Evolutionary conservation across 192 early-diverging fungal genomes (phyloP).

Genomic region (Coemansia sp.): DNA sequence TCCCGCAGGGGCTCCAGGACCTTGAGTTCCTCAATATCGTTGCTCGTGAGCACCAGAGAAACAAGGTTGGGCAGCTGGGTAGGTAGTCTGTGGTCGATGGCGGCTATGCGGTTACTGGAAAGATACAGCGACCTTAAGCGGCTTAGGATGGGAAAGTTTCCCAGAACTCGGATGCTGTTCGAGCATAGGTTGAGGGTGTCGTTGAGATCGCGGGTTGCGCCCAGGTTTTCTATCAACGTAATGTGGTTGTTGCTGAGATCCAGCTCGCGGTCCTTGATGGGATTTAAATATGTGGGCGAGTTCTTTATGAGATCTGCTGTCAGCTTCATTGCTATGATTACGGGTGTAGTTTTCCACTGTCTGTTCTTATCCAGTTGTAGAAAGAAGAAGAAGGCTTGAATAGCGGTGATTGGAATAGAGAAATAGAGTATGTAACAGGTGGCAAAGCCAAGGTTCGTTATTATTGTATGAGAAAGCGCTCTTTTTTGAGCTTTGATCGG

Average conservation of each 20-base stretch:
- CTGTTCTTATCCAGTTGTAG: not conserved
- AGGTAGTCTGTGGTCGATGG: constrained; percentile 69
- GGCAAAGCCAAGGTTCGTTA: not conserved
- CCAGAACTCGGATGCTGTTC: constrained; percentile 83
- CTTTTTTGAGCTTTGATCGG: no score
- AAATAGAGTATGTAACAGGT: not conserved
- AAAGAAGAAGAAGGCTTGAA: no score
- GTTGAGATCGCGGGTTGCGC: constrained; percentile 90
- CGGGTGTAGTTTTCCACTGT: not conserved
- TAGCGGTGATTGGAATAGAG: not conserved
- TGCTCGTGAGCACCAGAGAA: constrained; percentile 85
- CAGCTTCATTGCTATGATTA: constrained; percentile 62
- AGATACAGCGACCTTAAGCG: constrained; percentile 76
- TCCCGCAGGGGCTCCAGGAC: constrained; percentile 76
- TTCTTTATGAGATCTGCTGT: constrained; percentile 71
- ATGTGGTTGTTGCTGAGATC: constrained; percentile 88
- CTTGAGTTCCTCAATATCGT: constrained; percentile 77
- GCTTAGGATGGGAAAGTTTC: constrained; percentile 82
- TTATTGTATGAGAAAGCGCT: no score
- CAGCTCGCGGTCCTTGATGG: constrained; percentile 87
- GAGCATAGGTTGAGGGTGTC: constrained; percentile 91
- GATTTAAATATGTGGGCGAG: constrained; percentile 75
- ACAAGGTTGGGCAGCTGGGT: constrained; percentile 74
- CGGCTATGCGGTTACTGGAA: constrained; percentile 86
- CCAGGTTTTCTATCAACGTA: constrained; percentile 90